Conservation (phyloP, 2,329 filamentous ascomycete species). For the Knufia petricola region DNA sequence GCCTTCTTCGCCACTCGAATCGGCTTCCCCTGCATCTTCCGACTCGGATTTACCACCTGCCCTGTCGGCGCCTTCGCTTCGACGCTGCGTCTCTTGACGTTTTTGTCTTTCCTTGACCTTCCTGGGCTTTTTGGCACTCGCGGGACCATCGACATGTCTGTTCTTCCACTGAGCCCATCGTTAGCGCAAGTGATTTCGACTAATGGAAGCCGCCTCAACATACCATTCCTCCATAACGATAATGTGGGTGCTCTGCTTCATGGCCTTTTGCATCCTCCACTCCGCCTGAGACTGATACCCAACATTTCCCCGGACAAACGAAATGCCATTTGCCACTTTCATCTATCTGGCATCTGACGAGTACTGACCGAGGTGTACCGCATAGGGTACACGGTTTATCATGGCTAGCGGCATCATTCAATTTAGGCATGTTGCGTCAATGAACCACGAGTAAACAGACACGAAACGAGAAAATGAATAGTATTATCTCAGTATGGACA, state of each 20-base stretch:
- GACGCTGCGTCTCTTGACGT: not conserved
- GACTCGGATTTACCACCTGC: not conserved
- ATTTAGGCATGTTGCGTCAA: conserved; percentile 8
- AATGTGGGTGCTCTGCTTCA: conserved; percentile 27
- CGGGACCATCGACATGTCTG: conserved; percentile 31
- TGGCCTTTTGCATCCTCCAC: conserved; percentile 32
- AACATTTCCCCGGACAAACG: conserved; percentile 36
- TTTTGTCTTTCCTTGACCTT: conserved; percentile 15
- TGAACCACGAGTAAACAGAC: not conserved
- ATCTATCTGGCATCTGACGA: conserved; percentile 38
- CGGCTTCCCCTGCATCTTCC: conserved; percentile 1
- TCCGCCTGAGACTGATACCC: conserved; percentile 36
- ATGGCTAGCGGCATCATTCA: conserved; percentile 13
- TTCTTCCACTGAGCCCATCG: conserved; percentile 30
- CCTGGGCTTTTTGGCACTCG: conserved; percentile 31
- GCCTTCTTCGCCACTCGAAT: not conserved
- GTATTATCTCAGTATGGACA: not conserved
- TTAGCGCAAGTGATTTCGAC: not conserved
- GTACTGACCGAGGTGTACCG: conserved; percentile 28
- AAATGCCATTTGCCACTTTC: conserved; percentile 33
- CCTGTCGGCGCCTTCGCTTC: not conserved
- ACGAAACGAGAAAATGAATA: not conserved
- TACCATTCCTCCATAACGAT: conserved; percentile 30
- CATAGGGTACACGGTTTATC: conserved; percentile 36
- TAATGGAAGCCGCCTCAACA: not conserved